Base-by-base conservation (phyloP, 352 stramenopile genomes). In the Phytopythium ostracodes region DNA sequence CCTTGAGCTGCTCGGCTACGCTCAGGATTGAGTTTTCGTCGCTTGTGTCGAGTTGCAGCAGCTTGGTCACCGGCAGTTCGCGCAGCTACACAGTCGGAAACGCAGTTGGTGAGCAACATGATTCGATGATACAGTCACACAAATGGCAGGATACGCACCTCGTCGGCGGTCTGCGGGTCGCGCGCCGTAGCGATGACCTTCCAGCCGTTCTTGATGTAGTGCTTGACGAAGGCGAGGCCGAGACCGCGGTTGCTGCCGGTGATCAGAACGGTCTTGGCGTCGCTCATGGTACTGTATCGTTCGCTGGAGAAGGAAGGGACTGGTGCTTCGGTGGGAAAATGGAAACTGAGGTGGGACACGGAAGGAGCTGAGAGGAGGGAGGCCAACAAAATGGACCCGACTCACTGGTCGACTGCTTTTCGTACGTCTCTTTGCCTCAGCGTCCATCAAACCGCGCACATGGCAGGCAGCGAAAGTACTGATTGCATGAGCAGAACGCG, bases 201-300 rank as follows among this genome's bases (percentile, higher is more conserved):
- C 78, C 75, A 88, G 0, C 75, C 77, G 25, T 73, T 52, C n/a
- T 24, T 52, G 42, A 65, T 59, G 65, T 85, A 85, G 40, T 81
- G 68, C 54, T 71, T 64, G 22, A 69, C 72, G 55, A 87, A 75
- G 1, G 65, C 62, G 42, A 87, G 59, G 18, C 79, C 77, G 33
- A 85, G 76, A 36, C 77, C 68, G 22, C 67, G 67, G 51, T 58
- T 75, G 9, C 64, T 69, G 2, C 79, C 79, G 2, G 79, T 85
- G 36, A 88, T 71, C n/a, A 87, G 25, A 18, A 84, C 78, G 11
- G 67, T 77, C 44, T 80, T 84, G 25, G 59, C 61, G 75, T 77
- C 56, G 12, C 63, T 61, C 66, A 76, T 72, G 18, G 49, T 63
- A n/a, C n/a, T n/a, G 65, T 70, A 65, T 36, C 64, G 68, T 49